Conservation (phyloP, 2,329 filamentous ascomycete genomes). For the Cercospora brassicicola region DNA sequence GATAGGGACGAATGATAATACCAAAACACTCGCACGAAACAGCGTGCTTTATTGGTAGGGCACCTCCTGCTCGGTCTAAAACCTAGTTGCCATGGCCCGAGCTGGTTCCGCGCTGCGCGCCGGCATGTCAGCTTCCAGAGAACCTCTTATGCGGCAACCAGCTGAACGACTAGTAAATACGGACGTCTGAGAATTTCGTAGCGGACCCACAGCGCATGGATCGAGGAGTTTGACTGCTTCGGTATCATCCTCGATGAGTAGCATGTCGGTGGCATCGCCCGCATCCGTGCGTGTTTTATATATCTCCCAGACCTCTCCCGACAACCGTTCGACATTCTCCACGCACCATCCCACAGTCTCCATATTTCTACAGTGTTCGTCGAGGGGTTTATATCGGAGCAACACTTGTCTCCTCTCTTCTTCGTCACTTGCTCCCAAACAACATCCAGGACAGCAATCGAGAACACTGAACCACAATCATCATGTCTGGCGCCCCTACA, state of each 20-base stretch:
- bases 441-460: not conserved
- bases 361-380: conserved; percentile 13
- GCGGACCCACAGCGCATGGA: conserved; percentile 16
- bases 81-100: conserved; percentile 16
- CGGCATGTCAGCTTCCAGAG: conserved; percentile 12
- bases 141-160: conserved; percentile 14
- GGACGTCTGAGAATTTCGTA: conserved; percentile 15
- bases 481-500: conserved; percentile 43
- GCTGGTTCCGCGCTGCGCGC: conserved; percentile 10
- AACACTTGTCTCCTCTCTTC: conserved; percentile 2
- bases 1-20: conserved; percentile 14
- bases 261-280: conserved; percentile 12
- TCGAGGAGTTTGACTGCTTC: conserved; percentile 6
- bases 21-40: conserved; percentile 1
- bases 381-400: conserved; percentile 5
- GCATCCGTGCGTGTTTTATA: conserved; percentile 4
- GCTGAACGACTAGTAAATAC: conserved; percentile 6
- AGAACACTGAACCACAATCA: conserved; percentile 4
- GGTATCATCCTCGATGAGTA: conserved; percentile 9
- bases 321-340: conserved; percentile 10
- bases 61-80: conserved; percentile 12
- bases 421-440: not conserved
- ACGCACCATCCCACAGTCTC: conserved; percentile 21
- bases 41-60: conserved; percentile 12
- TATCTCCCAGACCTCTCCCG: conserved; percentile 7